Percentiles rank a stretch among this genome's conserved stretches.
Evolutionary conservation across 768 basidiomycete genomes (phyloP).

Genomic region (Hirschioporus abietinus): DNA sequence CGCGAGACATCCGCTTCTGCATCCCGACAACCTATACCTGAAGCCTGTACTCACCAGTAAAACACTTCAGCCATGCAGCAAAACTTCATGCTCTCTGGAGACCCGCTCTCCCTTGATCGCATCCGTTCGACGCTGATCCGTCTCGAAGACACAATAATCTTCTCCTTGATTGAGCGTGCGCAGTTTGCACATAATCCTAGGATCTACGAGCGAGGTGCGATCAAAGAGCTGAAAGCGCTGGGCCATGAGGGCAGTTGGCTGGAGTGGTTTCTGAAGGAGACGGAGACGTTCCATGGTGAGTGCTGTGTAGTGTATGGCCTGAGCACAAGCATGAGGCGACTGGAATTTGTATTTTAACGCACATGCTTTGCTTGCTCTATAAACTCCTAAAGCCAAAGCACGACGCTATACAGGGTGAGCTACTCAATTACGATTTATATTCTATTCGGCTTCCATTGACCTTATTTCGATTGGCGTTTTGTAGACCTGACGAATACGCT

Average conservation of each 20-base stretch:
- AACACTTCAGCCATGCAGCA: conserved; percentile 20
- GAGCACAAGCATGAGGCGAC: background rate
- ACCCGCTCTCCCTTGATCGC: conserved; percentile 82
- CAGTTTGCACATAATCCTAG: conserved; percentile 92
- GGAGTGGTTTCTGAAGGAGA: conserved; percentile 97
- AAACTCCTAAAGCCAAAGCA: conserved; percentile 67
- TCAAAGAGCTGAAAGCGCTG: conserved; percentile 67
- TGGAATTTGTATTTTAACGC: background rate
- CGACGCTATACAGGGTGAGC: conserved; percentile 86
- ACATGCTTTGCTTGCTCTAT: background rate
- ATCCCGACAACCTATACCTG: background rate
- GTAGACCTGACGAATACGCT: conserved; percentile 95
- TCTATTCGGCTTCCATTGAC: background rate
- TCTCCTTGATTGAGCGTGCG: conserved; percentile 92
- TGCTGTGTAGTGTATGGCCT: conserved; percentile 11
- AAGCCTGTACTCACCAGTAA: background rate
- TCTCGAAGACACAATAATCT: conserved; percentile 98
- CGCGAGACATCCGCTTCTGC: background rate
- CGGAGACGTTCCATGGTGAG: conserved; percentile 90
- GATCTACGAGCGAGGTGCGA: conserved; percentile 78
- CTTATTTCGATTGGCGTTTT: conserved; percentile 6
- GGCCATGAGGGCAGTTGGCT: conserved; percentile 89
- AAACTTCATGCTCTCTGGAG: conserved; percentile 62
- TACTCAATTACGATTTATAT: background rate
- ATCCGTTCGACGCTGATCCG: conserved; percentile 85